Conservation (phyloP, 148 eudicot species). For the Rhododendron simsii region DNA sequence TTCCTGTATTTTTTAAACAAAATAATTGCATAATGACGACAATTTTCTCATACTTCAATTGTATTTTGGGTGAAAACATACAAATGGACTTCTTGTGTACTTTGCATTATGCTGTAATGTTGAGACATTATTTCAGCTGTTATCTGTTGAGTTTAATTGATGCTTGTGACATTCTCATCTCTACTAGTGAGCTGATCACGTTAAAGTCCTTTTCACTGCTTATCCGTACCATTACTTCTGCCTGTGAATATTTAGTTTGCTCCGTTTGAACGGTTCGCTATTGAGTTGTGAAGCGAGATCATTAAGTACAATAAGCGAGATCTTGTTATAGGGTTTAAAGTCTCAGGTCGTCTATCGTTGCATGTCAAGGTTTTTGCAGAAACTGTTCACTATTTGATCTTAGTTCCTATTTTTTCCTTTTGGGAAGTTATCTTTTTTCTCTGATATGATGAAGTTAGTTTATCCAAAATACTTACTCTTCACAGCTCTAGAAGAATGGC, state of each 20-base stretch:
- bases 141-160: background rate
- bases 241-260: background rate
- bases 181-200: background rate
- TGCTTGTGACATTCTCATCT: background rate
- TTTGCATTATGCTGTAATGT: background rate
- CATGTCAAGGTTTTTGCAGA: background rate
- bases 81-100: background rate
- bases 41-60: background rate
- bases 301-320: background rate
- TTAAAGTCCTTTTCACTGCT: background rate
- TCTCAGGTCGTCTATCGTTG: background rate
- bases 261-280: background rate
- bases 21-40: background rate
- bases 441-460: background rate
- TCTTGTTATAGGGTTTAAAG: background rate
- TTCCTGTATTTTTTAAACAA: background rate
- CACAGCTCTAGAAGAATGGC: conserved; percentile 90
- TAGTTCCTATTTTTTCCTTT: background rate
- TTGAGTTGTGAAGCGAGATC: background rate
- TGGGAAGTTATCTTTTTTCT: background rate
- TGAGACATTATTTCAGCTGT: background rate
- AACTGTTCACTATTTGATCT: background rate
- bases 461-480: background rate
- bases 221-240: background rate
- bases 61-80: background rate